These are phyloP conservation scores for Tylopilus intermedius DNA, from an alignment of 768 basidiomycete species.

Conservation along the genomic window DNA sequence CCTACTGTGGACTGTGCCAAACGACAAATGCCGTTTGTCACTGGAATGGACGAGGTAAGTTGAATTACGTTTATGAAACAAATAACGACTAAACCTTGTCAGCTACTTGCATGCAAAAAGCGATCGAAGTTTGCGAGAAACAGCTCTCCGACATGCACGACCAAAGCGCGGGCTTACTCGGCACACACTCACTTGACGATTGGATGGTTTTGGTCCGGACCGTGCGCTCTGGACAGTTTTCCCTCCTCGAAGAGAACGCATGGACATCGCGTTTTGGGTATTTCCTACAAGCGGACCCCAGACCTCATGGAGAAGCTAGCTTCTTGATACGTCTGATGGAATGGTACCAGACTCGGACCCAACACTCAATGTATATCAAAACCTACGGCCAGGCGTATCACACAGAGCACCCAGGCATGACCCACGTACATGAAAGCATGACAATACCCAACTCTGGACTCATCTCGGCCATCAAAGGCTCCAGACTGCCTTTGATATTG, in stretches of 20 bases:
- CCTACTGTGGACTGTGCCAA: constrained; percentile 44
- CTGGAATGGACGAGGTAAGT: constrained; percentile 37
- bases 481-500: constrained; percentile 38
- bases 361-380: constrained; percentile 40
- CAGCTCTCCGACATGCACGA: constrained; percentile 32
- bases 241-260: constrained; percentile 18
- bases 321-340: constrained; percentile 44
- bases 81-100: constrained; percentile 7
- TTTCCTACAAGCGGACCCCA: constrained; percentile 25
- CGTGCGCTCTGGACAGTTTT: constrained; percentile 25
- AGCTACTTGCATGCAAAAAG: constrained; percentile 35
- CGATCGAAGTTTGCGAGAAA: constrained; percentile 33
- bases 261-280: constrained; percentile 32
- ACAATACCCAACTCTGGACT: constrained; percentile 18
- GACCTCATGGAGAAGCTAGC: constrained; percentile 35
- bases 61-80: constrained; percentile 4
- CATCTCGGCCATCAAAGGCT: constrained; percentile 24
- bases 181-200: constrained; percentile 25
- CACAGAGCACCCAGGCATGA: constrained; percentile 10
- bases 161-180: constrained; percentile 30
- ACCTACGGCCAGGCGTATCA: constrained; percentile 29
- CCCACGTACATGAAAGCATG: constrained; percentile 6
- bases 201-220: constrained; percentile 36
- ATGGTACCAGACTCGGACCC: constrained; percentile 38
- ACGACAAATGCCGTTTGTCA: constrained; percentile 44